Evolutionary conservation across 176 grass and related monocot genomes (phyloP).

Genomic region (Zizania latifolia): DNA sequence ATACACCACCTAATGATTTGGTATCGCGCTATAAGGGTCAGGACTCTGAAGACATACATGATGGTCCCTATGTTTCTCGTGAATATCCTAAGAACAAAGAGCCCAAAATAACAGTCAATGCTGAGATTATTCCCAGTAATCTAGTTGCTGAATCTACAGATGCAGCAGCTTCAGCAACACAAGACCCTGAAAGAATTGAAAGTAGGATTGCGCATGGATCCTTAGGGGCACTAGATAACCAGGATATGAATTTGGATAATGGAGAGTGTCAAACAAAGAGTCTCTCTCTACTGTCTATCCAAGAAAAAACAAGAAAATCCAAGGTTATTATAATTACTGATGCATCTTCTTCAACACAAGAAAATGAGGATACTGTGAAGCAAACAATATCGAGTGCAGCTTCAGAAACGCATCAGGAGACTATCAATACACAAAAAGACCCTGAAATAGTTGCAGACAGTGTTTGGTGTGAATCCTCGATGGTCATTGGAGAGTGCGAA

Average conservation of each 20-base stretch:
- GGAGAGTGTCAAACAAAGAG: background rate
- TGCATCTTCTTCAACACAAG: conserved; percentile 5
- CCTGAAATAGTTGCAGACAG: background rate
- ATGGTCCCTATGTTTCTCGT: background rate
- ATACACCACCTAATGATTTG: background rate
- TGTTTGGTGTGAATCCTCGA: background rate
- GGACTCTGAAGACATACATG: background rate
- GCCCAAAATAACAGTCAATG: background rate
- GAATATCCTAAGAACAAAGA: background rate
- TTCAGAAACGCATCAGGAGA: background rate
- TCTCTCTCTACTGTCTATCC: background rate
- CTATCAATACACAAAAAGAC: background rate
- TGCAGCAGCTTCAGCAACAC: conserved; percentile 25
- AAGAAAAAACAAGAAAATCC: background rate
- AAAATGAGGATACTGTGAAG: background rate
- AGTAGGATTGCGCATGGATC: background rate
- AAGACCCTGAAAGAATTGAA: conserved; percentile 4
- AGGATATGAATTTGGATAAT: background rate
- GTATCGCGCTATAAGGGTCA: background rate
- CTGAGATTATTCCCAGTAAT: background rate
- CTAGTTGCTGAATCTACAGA: background rate
- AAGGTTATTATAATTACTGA: background rate
- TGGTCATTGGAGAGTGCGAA: conserved; percentile 2
- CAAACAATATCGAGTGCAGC: background rate
- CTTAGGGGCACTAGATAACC: background rate